phyloP scores from a whole-genome alignment of 176 grass and related monocot genomes.

The Carex littledalei region DNA sequence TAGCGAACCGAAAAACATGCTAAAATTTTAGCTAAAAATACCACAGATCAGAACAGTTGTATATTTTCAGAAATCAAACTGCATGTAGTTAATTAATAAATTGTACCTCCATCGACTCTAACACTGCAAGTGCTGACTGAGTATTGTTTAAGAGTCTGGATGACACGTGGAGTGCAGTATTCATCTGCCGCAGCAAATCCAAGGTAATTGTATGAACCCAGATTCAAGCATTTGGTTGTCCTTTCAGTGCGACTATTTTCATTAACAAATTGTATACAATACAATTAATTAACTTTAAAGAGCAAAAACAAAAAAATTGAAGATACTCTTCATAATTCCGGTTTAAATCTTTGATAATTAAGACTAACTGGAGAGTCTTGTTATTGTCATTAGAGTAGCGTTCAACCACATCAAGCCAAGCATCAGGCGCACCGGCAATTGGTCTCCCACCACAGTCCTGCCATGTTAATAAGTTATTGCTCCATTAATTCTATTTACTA shows the following conservation, averaged over 20 bases:
- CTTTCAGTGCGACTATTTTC: constrained; percentile 51
- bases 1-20: no score
- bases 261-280: constrained; percentile 25
- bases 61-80: constrained; percentile 7
- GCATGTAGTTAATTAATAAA: background rate
- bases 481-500: background rate
- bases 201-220: constrained; percentile 94
- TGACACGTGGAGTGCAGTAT: constrained; percentile 81
- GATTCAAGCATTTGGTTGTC: constrained; percentile 70
- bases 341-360: background rate
- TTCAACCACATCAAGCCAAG: constrained; percentile 78
- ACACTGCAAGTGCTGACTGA: constrained; percentile 71
- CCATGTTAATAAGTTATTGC: background rate
- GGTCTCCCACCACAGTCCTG: constrained; percentile 73
- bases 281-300: background rate
- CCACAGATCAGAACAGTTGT: background rate
- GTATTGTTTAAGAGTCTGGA: constrained; percentile 75
- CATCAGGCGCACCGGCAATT: constrained; percentile 71
- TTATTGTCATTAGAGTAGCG: constrained; percentile 71
- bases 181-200: constrained; percentile 83
- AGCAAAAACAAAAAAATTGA: background rate
- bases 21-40: background rate
- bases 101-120: constrained; percentile 65
- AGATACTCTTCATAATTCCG: background rate
- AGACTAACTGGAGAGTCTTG: constrained; percentile 55